phyloP scores from a whole-genome alignment of 1,284 basidiomycete species.

The Earliella scabrosa region DNA sequence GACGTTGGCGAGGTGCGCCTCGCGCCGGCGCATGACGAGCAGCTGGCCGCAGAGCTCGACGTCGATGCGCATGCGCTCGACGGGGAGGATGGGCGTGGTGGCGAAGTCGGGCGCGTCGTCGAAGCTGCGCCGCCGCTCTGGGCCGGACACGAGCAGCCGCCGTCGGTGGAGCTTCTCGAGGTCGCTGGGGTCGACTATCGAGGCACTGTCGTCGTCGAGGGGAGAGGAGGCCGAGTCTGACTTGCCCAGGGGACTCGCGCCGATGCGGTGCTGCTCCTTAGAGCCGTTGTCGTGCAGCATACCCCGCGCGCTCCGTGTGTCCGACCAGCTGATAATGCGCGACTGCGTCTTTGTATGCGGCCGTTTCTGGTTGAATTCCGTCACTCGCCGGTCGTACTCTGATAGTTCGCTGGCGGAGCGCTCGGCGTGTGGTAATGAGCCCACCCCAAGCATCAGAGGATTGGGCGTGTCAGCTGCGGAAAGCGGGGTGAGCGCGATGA shows the following conservation, averaged over 20 bases:
- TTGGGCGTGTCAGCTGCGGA: slow-evolving; percentile 42
- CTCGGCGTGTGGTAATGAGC: slow-evolving; percentile 37
- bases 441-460: slow-evolving; percentile 45
- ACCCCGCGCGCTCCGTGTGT: slow-evolving; percentile 48
- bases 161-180: slow-evolving; percentile 19
- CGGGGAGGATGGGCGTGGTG: slow-evolving; percentile 49
- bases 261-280: slow-evolving; percentile 10
- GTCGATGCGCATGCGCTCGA: slow-evolving; percentile 73
- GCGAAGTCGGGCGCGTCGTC: slow-evolving; percentile 56
- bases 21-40: slow-evolving; percentile 67
- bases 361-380: slow-evolving; percentile 50
- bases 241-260: slow-evolving; percentile 15
- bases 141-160: slow-evolving; percentile 18
- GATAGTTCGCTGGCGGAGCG: slow-evolving; percentile 48
- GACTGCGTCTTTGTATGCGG: slow-evolving; percentile 37
- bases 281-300: slow-evolving; percentile 28
- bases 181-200: slow-evolving; percentile 18
- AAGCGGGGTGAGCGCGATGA: slow-evolving; percentile 1
- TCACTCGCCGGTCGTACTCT: slow-evolving; percentile 49
- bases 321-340: slow-evolving; percentile 57
- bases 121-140: slow-evolving; percentile 58
- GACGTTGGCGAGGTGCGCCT: slow-evolving; percentile 55
- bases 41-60: slow-evolving; percentile 78
- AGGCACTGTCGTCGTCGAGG: slow-evolving; percentile 17
- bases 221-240: slow-evolving; percentile 12